phyloP scores from a whole-genome alignment of 176 grass and related monocot species.

The Eragrostis nindensis region DNA sequence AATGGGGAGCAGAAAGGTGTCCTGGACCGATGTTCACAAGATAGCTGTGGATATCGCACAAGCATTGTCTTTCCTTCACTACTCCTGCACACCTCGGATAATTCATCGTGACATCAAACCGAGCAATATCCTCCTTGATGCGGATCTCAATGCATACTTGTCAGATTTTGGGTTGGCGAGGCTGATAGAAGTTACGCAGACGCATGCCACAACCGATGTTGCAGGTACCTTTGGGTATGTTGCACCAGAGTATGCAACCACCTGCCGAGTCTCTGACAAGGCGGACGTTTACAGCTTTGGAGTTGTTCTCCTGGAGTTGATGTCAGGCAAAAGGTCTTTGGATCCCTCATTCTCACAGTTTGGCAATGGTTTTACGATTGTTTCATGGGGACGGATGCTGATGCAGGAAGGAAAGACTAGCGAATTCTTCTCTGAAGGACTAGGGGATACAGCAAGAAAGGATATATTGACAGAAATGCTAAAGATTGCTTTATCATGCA shows the following conservation, averaged over 20 bases:
- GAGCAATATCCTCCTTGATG: conserved; percentile 72
- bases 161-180: conserved; percentile 75
- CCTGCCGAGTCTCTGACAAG: conserved; percentile 71
- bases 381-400: conserved; percentile 67
- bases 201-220: conserved; percentile 77
- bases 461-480: conserved; percentile 60
- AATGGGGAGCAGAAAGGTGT: conserved; percentile 51
- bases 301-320: conserved; percentile 66
- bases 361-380: conserved; percentile 66
- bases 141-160: conserved; percentile 65
- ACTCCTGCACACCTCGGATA: conserved; percentile 60
- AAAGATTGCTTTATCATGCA: conserved; percentile 62
- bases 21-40: conserved; percentile 59
- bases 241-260: conserved; percentile 70
- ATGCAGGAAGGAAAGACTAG: conserved; percentile 52
- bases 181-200: conserved; percentile 70
- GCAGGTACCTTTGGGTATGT: conserved; percentile 81
- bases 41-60: conserved; percentile 66
- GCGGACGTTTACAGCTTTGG: conserved; percentile 75
- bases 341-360: conserved; percentile 70
- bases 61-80: conserved; percentile 61
- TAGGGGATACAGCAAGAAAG: conserved; percentile 45
- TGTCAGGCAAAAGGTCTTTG: conserved; percentile 77
- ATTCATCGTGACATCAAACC: conserved; percentile 78
- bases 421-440: conserved; percentile 52